Evolutionary conservation across 1,284 basidiomycete species (phyloP), one percentile per base, ranked within the genome.

Genomic region (Leccinum colubrinum): DNA sequence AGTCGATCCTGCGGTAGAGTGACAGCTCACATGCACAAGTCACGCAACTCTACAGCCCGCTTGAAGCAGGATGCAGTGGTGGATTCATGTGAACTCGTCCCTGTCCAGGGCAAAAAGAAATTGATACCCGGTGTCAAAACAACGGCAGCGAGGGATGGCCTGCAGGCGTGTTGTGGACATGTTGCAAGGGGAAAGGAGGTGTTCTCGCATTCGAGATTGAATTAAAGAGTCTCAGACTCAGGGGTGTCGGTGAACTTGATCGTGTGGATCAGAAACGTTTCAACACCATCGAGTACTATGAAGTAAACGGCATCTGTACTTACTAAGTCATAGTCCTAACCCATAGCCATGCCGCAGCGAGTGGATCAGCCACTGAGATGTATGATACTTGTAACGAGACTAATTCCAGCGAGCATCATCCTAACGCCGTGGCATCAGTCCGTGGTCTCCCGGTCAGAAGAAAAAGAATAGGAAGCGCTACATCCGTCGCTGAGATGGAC

Each of bases 261-360:
- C 53, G 51, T 46, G 67, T 72, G 65, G 71, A 62, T 71, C 66
- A 58, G 62, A 70, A 71, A 69, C 59, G 59, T 72, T 69, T 73
- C 72, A 67, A 51, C 25, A 41, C 52, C 59, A 17, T 30, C 22
- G 20, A 37, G 33, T 59, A 55, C 20, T 33, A 37, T 59, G 62
- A 59, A 59, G 68, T 51, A 56, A 64, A 62, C 39, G 33, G 33
- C 22, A n/a, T 48, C 46, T 48, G 52, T 51, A 20, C 59, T 55
- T 55, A 62, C 59, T 56, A 58, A 66, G 53, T 53, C 58, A 58
- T 48, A 4, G 11, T 48, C 11, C 46, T 46, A 43, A 43, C 41
- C 41, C 41, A 15, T 46, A 48, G 17, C 46, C 17, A 20, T 6
- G 46, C 46, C 17, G 46, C 53, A 41, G 59, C 53, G 22, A 50